Conservation (phyloP, 768 basidiomycete species). For the Macrolepiota fuliginosa region DNA sequence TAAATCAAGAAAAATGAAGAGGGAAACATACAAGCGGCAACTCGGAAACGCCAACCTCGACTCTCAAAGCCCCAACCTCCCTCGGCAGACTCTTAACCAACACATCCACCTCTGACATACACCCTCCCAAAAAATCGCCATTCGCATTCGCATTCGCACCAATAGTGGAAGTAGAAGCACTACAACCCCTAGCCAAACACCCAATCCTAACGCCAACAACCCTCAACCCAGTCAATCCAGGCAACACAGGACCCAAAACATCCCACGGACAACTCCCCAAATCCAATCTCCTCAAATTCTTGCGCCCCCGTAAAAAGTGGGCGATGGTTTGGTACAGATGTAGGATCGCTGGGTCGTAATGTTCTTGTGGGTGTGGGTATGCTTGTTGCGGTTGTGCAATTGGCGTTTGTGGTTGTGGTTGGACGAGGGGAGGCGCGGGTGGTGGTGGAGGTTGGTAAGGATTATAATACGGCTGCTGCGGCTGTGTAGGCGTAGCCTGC, state of each 20-base stretch:
- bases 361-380: slow-evolving; percentile 9
- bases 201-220: slow-evolving; percentile 59
- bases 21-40: slow-evolving; percentile 41
- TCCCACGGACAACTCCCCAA: slow-evolving; percentile 69
- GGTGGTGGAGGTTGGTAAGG: neutral
- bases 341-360: slow-evolving; percentile 8
- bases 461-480: neutral
- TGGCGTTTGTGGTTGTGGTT: neutral
- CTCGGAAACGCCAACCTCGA: slow-evolving; percentile 53
- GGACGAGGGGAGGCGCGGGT: neutral
- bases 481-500: slow-evolving; percentile 27
- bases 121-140: neutral
- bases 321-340: slow-evolving; percentile 52
- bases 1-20: neutral
- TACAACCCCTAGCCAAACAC: slow-evolving; percentile 4
- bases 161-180: neutral
- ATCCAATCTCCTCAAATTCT: slow-evolving; percentile 52
- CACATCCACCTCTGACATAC: slow-evolving; percentile 4
- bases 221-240: slow-evolving; percentile 47
- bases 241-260: slow-evolving; percentile 47
- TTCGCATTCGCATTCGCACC: neutral
- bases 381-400: neutral
- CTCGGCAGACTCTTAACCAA: slow-evolving; percentile 14
- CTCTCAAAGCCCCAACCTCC: slow-evolving; percentile 54
- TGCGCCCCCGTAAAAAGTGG: slow-evolving; percentile 49